Evolutionary conservation across 2,329 filamentous ascomycete species (phyloP).

Genomic region (Teratosphaeriaceae sp.): DNA sequence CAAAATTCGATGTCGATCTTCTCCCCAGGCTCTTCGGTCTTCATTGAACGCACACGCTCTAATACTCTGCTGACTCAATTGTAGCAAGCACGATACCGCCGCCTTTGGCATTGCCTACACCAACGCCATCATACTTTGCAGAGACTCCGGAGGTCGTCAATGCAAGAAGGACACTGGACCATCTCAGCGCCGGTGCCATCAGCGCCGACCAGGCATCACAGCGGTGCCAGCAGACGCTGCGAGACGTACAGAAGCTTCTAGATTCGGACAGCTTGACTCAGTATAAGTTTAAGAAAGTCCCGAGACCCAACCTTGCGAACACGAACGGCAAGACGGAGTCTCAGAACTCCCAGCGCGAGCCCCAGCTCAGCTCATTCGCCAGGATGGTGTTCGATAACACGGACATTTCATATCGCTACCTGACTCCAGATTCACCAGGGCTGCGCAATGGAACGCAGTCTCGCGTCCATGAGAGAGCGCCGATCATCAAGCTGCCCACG

Average conservation of each 20-base stretch:
- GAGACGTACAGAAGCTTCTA: conserved; percentile 68
- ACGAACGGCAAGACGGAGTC: no score
- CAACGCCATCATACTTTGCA: conserved; percentile 30
- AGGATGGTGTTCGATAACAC: conserved; percentile 45
- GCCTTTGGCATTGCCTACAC: conserved; percentile 36
- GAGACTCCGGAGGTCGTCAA: conserved; percentile 16
- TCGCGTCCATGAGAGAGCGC: background rate
- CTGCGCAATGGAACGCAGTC: conserved; percentile 4
- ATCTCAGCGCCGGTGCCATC: conserved; percentile 63
- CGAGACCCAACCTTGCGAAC: no score
- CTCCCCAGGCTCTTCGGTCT: no score
- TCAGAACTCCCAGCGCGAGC: conserved; percentile 11
- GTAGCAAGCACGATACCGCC: conserved; percentile 31
- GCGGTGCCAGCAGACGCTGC: conserved; percentile 63
- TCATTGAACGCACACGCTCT: no score
- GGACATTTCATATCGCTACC: conserved; percentile 31
- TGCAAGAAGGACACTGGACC: conserved; percentile 48
- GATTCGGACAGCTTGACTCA: conserved; percentile 63
- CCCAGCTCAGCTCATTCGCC: conserved; percentile 46
- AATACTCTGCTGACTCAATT: conserved; percentile 1
- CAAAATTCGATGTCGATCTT: no score
- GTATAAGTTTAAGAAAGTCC: conserved; percentile 50
- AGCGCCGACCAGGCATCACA: conserved; percentile 53
- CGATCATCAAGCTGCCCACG: background rate
- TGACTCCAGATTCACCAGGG: conserved; percentile 23